Conservation (phyloP, 208 protist genomes). For the Acanthamoeba healyi region DNA sequence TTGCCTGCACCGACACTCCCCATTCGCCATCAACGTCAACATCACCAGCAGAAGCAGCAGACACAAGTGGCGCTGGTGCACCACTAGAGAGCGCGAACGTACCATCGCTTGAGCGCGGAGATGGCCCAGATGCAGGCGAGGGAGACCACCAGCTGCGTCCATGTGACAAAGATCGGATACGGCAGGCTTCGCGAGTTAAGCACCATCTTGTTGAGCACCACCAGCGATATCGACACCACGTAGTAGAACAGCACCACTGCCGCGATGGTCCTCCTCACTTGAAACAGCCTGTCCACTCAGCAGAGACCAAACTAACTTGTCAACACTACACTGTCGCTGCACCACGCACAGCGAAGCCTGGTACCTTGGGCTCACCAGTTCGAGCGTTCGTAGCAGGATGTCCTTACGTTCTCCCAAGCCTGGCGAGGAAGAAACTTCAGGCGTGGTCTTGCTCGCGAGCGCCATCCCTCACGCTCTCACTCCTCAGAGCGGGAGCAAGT, state of each 20-base stretch:
- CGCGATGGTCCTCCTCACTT: slow-evolving; percentile 16
- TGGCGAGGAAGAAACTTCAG: too few species aligned
- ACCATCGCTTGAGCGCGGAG: not conserved
- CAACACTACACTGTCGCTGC: too few species aligned
- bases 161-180: slow-evolving; percentile 34
- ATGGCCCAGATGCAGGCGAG: slow-evolving; percentile 18
- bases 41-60: not conserved
- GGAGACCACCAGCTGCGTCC: slow-evolving; percentile 33
- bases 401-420: too few species aligned
- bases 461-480: too few species aligned
- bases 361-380: too few species aligned
- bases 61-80: not conserved
- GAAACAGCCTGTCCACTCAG: too few species aligned
- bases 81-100: not conserved
- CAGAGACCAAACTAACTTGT: too few species aligned
- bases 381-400: too few species aligned
- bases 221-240: slow-evolving; percentile 71
- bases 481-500: too few species aligned
- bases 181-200: slow-evolving; percentile 16
- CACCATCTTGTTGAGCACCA: slow-evolving; percentile 82
- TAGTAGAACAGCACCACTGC: slow-evolving; percentile 81
- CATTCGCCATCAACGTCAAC: not conserved
- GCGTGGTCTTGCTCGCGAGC: too few species aligned
- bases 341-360: too few species aligned
- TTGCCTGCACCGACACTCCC: not conserved